Conservation (phyloP, 148 eudicot genomes). For the Chenopodium quinoa region DNA sequence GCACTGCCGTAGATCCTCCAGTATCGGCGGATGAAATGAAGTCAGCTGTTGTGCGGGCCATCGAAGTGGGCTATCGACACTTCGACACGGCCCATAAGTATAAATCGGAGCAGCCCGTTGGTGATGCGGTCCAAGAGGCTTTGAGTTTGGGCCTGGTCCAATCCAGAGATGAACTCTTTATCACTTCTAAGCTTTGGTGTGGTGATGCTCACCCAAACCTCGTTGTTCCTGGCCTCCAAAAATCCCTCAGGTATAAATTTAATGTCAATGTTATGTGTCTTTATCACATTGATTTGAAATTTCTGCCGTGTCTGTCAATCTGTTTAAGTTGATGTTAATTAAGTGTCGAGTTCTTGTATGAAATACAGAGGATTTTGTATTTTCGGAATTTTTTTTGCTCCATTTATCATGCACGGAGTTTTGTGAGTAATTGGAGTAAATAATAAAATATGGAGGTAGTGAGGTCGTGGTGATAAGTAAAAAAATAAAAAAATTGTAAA, state of each 20-base stretch:
- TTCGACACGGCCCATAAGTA: slow-evolving; percentile 58
- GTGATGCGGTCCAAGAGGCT: slow-evolving; percentile 47
- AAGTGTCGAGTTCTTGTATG: too few relatives aligned
- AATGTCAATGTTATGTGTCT: neutral
- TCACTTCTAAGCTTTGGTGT: slow-evolving; percentile 62
- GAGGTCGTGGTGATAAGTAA: too few relatives aligned
- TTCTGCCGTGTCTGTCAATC: too few relatives aligned
- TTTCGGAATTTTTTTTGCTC: too few relatives aligned
- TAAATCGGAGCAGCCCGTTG: slow-evolving; percentile 45
- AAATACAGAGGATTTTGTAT: too few relatives aligned
- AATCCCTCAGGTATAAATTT: slow-evolving; percentile 41
- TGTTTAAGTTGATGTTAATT: too few relatives aligned
- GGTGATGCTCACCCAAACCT: slow-evolving; percentile 46
- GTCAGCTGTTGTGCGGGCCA: slow-evolving; percentile 42
- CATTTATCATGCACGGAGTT: too few relatives aligned
- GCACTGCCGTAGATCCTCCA: slow-evolving; percentile 47
- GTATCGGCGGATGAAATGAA: slow-evolving; percentile 34
- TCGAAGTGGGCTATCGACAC: slow-evolving; percentile 50
- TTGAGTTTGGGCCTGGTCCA: slow-evolving; percentile 40
- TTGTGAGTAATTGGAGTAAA: too few relatives aligned
- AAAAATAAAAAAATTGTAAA: too few relatives aligned
- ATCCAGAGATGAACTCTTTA: slow-evolving; percentile 55
- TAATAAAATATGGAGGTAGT: too few relatives aligned
- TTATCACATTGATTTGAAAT: too few relatives aligned
- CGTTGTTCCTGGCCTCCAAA: slow-evolving; percentile 44